Evolutionary conservation across 164 flowering plant species (phyloP), one percentile per base, ranked within the genome.

Genomic region (Berberis thunbergii): DNA sequence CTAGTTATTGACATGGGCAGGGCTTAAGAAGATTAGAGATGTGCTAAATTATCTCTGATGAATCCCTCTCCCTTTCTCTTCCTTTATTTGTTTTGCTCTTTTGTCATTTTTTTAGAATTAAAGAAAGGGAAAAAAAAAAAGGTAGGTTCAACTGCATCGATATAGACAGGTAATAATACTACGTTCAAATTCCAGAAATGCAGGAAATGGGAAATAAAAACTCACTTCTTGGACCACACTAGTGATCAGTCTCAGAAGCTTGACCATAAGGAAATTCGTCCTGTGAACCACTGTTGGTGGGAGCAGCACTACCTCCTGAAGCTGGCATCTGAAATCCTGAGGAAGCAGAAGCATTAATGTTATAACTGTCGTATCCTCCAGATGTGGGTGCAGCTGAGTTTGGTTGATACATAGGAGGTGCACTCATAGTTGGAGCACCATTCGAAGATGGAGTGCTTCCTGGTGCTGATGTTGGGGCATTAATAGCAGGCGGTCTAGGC

Each of bases 401-500:
- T 1, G 74, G 54, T 61, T 81, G 87, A 74, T 85, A 84, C 69
- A 73, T 55, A 43, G 70, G 49, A 7, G 77, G 86, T 3, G 75
- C 10, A 61, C 58, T 66, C 76, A 77, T 69, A 41, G 86, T 52
- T 45, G 81, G 83, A 39, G 73, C 70, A 60, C 81, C 81, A 63
- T 69, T 76, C 38, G 83, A 70, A 64, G 71, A 62, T 7, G 84
- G 84, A 6, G 72, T 45, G 68, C 81, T 72, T 42, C 87, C 87
- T 57, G 85, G 77, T 49, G 86, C 74, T 45, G 73, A 41, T 61
- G 79, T 52, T 54, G 84, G 81, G 2, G 70, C 57, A 45, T 13
- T 66, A 43, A 69, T n/a, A 7, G 65, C 49, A 6, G 82, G 81
- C 48, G 86, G 96, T 70, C 85, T 77, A 13, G 79, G 86, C n/a